These are phyloP conservation scores for Trametes cinnabarina DNA, from an alignment of 768 basidiomycete genomes.

Conservation along the genomic window DNA sequence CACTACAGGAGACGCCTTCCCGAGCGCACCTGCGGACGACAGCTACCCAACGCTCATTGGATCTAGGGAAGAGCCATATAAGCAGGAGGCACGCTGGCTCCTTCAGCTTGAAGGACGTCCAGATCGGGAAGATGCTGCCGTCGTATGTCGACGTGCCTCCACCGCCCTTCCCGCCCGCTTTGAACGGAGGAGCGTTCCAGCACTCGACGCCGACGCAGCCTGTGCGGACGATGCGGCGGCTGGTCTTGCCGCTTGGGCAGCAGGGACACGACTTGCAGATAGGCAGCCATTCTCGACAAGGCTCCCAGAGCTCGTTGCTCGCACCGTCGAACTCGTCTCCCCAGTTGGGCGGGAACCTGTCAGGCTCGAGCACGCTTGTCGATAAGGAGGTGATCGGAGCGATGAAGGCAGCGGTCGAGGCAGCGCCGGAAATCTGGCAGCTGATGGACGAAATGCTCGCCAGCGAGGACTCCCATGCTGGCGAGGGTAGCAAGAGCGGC, in stretches of 20 bases:
- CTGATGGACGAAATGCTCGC: slow-evolving; percentile 69
- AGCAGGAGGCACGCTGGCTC: slow-evolving; percentile 89
- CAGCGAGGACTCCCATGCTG: slow-evolving; percentile 43
- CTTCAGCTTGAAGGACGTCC: slow-evolving; percentile 89
- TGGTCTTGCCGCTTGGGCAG: slow-evolving; percentile 18
- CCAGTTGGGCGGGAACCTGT: slow-evolving; percentile 46
- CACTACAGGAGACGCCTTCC: slow-evolving; percentile 19
- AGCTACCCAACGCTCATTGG: slow-evolving; percentile 25
- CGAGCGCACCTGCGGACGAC: slow-evolving; percentile 32
- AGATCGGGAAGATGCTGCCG: slow-evolving; percentile 78
- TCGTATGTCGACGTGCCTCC: slow-evolving; percentile 49
- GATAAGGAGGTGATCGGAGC: slow-evolving; percentile 79
- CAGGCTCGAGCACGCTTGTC: slow-evolving; percentile 59
- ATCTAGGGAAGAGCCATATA: slow-evolving; percentile 47
- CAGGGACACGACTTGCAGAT: slow-evolving; percentile 27
- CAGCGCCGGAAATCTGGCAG: slow-evolving; percentile 80
- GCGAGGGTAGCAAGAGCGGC: not conserved
- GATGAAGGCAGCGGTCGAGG: slow-evolving; percentile 73
- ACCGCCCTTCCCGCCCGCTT: slow-evolving; percentile 45
- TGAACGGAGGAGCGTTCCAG: slow-evolving; percentile 26
- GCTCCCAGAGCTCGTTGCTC: slow-evolving; percentile 43
- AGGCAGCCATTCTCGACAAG: slow-evolving; percentile 42
- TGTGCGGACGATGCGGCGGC: slow-evolving; percentile 26
- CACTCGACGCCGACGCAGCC: slow-evolving; percentile 27
- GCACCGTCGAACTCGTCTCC: slow-evolving; percentile 41